phyloP scores from a whole-genome alignment of 495 filamentous ascomycete species.

The Podospora pseudopauciseta region DNA sequence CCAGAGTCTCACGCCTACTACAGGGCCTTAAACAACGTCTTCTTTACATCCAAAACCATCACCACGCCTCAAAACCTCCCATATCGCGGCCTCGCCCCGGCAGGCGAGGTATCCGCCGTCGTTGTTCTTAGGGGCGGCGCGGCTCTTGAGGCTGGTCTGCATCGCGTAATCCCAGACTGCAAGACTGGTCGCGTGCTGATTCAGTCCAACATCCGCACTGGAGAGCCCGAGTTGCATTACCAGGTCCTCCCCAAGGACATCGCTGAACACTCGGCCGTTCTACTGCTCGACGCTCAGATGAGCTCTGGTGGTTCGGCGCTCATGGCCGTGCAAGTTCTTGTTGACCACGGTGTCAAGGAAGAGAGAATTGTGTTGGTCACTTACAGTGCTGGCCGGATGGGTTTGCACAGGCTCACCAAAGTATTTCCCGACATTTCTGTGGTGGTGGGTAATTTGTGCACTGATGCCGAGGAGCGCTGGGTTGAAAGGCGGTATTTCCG shows the following conservation, averaged over 20 bases:
- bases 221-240: conserved; percentile 90
- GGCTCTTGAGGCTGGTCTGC: conserved; percentile 80
- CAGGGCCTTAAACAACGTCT: conserved; percentile 59
- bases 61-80: conserved; percentile 61
- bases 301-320: conserved; percentile 86
- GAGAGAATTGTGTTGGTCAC: conserved; percentile 60
- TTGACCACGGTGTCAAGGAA: conserved; percentile 89
- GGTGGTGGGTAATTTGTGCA: conserved; percentile 68
- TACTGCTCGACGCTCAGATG: conserved; percentile 92
- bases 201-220: conserved; percentile 76
- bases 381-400: conserved; percentile 41
- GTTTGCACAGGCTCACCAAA: conserved; percentile 73
- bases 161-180: conserved; percentile 87
- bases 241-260: conserved; percentile 70
- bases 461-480: conserved; percentile 37
- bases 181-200: conserved; percentile 85
- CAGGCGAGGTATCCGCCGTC: conserved; percentile 78
- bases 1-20: background rate
- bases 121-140: conserved; percentile 84
- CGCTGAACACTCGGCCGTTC: conserved; percentile 66
- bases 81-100: conserved; percentile 65
- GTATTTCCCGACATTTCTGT: conserved; percentile 84
- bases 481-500: conserved; percentile 39
- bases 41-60: conserved; percentile 58
- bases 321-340: conserved; percentile 91